Base-by-base conservation (phyloP, 805 yeast genomes). In the Zygoascus ofunaensis region DNA sequence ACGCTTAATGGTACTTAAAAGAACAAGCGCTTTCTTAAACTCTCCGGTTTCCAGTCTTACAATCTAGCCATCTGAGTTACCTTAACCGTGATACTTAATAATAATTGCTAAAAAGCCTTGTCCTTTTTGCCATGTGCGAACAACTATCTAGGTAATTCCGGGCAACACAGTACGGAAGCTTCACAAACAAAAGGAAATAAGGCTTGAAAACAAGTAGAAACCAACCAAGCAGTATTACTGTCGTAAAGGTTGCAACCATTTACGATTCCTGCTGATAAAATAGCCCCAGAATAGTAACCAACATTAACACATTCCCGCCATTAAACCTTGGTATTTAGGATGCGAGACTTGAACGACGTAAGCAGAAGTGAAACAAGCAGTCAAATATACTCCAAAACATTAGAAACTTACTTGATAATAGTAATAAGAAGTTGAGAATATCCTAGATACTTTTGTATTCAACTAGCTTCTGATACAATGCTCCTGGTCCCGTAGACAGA, bases 171-270 rank as follows among this genome's bases (percentile, higher is more conserved):
- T 32, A 68, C 62, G 42, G 72, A 70, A 20, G 55, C 39, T 22
- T 65, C 63, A 50, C 75, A 62, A 36, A 71, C 42, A 12, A 21
- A n/a, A 3, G 49, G 42, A 42, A 43, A 43, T 12, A 43, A 18
- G 15, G 39, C n/a, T 23, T 46, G 49, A 7, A 46, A 14, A 30
- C 61, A 47, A 5, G 76, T 75, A 34, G 76, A 75, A 41, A 71
- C 50, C 40, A 70, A 19, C 48, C 48, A 45, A 10, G 44, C 22
- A 18, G 38, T 28, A 20, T 39, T 35, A 20, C 22, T 17, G 7
- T 23, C 19, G 18, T 20, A 39, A 20, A 28, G 20, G n/a, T 19
- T 15, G 10, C 41, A 34, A 10, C 46, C 45, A 8, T 43, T n/a
- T 3, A 34, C 40, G 3, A 38, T 35, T 21, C 45, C 47, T 4